Evolutionary conservation across 176 grass and related monocot genomes (phyloP).

Genomic region (Carex littledalei): DNA sequence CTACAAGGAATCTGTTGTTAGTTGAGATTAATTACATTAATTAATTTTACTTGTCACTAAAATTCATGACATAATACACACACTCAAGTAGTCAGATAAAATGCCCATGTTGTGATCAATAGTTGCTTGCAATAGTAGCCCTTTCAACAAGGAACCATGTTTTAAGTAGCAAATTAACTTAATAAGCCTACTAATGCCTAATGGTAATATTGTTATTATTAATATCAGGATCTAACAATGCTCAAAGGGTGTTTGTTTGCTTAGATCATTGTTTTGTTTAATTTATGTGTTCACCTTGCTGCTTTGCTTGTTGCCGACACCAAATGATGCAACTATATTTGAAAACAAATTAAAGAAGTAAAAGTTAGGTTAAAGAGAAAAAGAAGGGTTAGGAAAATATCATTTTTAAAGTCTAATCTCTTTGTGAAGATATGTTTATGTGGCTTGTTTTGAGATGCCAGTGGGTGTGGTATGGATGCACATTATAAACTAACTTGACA

Average conservation of each 20-base stretch:
- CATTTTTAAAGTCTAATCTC: background rate
- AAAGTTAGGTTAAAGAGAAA: constrained; percentile 23
- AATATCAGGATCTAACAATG: background rate
- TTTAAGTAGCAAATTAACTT: background rate
- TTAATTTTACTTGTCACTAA: constrained; percentile 23
- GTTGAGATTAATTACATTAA: constrained; percentile 29
- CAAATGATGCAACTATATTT: constrained; percentile 53
- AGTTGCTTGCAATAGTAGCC: background rate
- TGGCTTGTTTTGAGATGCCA: background rate
- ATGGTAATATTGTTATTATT: background rate
- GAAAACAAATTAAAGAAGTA: constrained; percentile 34
- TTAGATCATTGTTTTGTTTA: background rate
- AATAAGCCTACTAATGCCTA: background rate
- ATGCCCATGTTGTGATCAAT: background rate
- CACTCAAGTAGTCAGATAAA: constrained; percentile 20
- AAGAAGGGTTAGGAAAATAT: background rate
- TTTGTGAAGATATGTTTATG: background rate
- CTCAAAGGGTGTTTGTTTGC: background rate
- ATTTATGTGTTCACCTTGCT: background rate
- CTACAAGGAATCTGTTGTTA: constrained; percentile 45
- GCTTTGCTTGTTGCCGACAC: constrained; percentile 51
- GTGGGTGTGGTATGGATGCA: background rate
- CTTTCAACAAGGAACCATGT: constrained; percentile 16
- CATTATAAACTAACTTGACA: background rate
- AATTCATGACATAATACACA: constrained; percentile 37